These are phyloP conservation scores for Thymus quinquecostatus DNA, from an alignment of 257 asterid species.

Conservation along the genomic window DNA sequence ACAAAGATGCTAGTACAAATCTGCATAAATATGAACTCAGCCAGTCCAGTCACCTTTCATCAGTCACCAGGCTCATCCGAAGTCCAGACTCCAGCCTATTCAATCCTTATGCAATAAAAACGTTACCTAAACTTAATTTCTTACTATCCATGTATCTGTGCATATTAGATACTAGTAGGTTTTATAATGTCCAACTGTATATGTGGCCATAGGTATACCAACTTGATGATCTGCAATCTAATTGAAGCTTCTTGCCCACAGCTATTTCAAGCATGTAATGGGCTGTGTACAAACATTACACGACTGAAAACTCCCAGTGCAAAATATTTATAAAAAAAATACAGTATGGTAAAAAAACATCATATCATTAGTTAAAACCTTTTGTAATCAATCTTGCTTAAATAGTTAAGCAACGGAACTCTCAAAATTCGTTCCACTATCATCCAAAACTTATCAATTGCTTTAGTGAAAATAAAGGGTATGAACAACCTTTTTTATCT, in stretches of 20 bases:
- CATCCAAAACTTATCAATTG: background rate
- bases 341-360: too few relatives aligned
- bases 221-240: background rate
- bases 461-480: constrained; percentile 7
- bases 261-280: background rate
- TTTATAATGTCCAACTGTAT: background rate
- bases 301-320: background rate
- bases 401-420: constrained; percentile 4
- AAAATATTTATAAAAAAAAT: background rate
- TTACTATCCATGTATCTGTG: background rate
- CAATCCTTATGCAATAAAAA: background rate
- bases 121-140: background rate
- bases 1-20: background rate
- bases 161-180: background rate
- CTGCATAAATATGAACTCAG: background rate
- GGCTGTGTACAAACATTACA: background rate
- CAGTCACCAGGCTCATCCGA: background rate
- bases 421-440: background rate
- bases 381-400: background rate
- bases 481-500: constrained; percentile 19
- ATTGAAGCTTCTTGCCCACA: background rate
- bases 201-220: background rate
- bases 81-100: background rate
- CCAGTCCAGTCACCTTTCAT: constrained; percentile 7
- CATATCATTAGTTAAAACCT: too few relatives aligned